phyloP scores from a whole-genome alignment of 164 flowering plant species.

The Chloranthus sessilifolius region DNA sequence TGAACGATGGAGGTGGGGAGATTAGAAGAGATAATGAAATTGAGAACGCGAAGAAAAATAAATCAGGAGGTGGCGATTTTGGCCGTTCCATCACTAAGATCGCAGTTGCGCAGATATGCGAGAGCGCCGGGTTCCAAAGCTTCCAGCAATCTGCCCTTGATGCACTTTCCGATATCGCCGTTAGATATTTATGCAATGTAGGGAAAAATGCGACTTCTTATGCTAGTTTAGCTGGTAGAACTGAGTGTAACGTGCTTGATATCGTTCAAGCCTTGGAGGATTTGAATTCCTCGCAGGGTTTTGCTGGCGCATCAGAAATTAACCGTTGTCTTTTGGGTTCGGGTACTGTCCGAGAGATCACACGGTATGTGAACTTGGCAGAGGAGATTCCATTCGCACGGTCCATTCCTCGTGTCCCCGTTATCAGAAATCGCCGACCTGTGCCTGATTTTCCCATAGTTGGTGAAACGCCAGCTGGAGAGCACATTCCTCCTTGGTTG shows the following conservation, averaged over 20 bases:
- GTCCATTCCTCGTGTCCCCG: conserved; percentile 64
- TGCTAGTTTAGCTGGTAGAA: conserved; percentile 61
- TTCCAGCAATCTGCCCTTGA: conserved; percentile 68
- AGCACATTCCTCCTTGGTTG: conserved; percentile 82
- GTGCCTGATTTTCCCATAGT: conserved; percentile 65
- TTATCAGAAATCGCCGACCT: conserved; percentile 25
- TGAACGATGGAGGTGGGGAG: conserved; percentile 78
- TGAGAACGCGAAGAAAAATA: neutral
- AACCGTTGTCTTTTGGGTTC: conserved; percentile 41
- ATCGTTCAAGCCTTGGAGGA: conserved; percentile 74
- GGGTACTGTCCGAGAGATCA: conserved; percentile 46
- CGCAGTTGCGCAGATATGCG: conserved; percentile 76
- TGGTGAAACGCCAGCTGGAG: conserved; percentile 55
- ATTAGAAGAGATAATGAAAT: conserved; percentile 27
- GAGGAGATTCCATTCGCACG: conserved; percentile 79
- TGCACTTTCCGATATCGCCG: conserved; percentile 44
- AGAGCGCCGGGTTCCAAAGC: conserved; percentile 54
- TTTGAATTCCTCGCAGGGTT: conserved; percentile 47
- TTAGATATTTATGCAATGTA: conserved; percentile 39
- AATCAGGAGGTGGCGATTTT: conserved; percentile 34
- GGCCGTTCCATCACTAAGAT: conserved; percentile 52
- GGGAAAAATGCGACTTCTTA: conserved; percentile 41
- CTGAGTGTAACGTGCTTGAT: conserved; percentile 63
- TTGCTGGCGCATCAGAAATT: conserved; percentile 58
- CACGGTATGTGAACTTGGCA: conserved; percentile 29